A percentile compares a stretch with the other conserved stretches of the same genome.
These are phyloP conservation scores for Penicillium polonicum DNA, from an alignment of 2,329 filamentous ascomycete species.

Conservation along the genomic window DNA sequence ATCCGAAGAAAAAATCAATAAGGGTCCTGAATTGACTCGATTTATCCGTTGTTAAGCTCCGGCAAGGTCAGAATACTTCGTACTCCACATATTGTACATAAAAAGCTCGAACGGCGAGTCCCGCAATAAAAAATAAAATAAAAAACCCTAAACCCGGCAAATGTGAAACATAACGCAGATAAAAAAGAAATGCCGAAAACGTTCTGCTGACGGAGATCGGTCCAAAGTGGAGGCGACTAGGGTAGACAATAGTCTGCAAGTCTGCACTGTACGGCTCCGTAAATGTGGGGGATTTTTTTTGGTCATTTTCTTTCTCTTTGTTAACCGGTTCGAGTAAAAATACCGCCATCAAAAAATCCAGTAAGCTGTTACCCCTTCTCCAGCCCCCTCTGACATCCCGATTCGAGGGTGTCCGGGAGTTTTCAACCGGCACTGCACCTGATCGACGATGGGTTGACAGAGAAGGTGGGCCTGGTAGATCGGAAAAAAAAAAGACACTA, in stretches of 20 bases:
- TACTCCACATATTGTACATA: too few species aligned
- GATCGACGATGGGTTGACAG: conserved; percentile 25
- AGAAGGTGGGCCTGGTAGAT: conserved; percentile 14
- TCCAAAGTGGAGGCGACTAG: conserved; percentile 17
- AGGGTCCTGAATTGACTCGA: not conserved
- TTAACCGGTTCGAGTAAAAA: not conserved
- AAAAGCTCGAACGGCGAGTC: conserved; percentile 3
- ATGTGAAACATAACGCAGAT: conserved; percentile 23
- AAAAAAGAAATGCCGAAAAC: conserved; percentile 23
- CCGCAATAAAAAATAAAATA: not conserved
- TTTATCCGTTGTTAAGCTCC: not conserved
- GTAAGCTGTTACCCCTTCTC: not conserved
- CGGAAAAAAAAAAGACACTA: conserved; percentile 7
- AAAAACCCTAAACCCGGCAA: conserved; percentile 21
- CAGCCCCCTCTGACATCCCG: not conserved
- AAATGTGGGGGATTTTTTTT: not conserved
- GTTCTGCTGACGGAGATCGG: conserved; percentile 19
- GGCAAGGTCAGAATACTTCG: not conserved
- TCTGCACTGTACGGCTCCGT: not conserved
- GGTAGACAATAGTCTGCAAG: not conserved
- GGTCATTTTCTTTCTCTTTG: not conserved
- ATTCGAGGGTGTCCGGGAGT: not conserved
- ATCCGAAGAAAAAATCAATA: not conserved
- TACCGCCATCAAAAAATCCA: not conserved
- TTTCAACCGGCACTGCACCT: conserved; percentile 12